A percentile compares a stretch with the other conserved stretches of the same genome.
Conservation (phyloP, 179 eudicot genomes). For the Heliamphora pulchella region DNA sequence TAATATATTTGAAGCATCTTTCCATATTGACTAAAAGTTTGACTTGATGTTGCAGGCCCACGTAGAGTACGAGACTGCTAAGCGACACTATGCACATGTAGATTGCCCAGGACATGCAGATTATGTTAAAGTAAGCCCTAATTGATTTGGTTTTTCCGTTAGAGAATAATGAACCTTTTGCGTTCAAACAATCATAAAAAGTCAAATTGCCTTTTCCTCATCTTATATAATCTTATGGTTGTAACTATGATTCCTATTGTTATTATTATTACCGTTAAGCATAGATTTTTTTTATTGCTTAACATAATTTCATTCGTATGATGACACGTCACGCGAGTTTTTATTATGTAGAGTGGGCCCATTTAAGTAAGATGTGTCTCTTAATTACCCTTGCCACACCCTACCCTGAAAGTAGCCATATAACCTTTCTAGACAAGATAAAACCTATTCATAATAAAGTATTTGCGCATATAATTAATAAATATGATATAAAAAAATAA, state of each 20-base stretch:
- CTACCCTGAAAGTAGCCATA: no score
- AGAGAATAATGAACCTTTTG: neutral
- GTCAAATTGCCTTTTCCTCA: neutral
- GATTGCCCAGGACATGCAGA: slow-evolving; percentile 98
- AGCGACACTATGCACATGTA: slow-evolving; percentile 89
- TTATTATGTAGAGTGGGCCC: no score
- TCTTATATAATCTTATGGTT: no score
- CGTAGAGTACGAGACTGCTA: slow-evolving; percentile 91
- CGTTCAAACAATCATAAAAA: neutral
- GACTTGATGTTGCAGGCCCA: slow-evolving; percentile 59
- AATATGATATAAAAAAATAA: no score
- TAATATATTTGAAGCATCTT: neutral
- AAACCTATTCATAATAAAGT: no score
- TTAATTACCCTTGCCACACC: no score
- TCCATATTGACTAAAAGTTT: neutral
- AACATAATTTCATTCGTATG: no score
- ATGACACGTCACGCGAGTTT: no score
- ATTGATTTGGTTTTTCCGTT: neutral
- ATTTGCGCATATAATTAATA: no score
- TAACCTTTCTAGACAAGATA: no score
- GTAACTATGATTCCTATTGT: neutral
- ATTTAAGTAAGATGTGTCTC: no score
- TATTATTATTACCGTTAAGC: neutral
- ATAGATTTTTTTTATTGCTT: no score
- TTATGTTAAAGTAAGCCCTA: slow-evolving; percentile 76